Percentiles rank a stretch among this genome's conserved stretches.
phyloP scores from a whole-genome alignment of 352 stramenopile species.

The Phytopythium kandeliae region DNA sequence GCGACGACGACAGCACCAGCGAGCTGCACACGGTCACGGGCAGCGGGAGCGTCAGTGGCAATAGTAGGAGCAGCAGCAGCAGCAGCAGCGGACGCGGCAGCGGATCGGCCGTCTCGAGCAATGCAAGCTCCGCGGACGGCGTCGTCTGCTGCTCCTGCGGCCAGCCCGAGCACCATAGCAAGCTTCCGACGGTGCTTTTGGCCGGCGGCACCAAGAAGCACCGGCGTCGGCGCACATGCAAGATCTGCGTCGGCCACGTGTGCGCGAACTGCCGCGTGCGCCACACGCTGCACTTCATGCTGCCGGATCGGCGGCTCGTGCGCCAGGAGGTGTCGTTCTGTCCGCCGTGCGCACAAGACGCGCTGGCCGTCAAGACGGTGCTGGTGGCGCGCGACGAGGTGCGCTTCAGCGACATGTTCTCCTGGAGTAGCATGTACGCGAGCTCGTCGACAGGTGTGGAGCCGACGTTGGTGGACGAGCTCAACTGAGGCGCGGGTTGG shows the following conservation, averaged over 20 bases:
- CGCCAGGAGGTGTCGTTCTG: conserved; percentile 23
- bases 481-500: conserved; percentile 24
- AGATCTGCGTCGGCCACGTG: conserved; percentile 36
- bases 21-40: conserved; percentile 7
- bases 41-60: conserved; percentile 9
- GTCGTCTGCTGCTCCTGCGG: conserved; percentile 2
- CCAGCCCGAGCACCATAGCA: conserved; percentile 13
- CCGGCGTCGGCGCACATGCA: conserved; percentile 18
- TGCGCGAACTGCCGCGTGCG: conserved; percentile 39
- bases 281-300: conserved; percentile 28
- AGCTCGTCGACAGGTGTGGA: conserved; percentile 17
- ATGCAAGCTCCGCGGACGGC: neutral
- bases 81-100: conserved; percentile 10
- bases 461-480: conserved; percentile 16
- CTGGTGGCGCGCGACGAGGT: conserved; percentile 24
- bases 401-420: conserved; percentile 15
- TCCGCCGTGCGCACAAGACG: conserved; percentile 11
- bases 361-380: conserved; percentile 15
- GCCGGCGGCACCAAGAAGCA: conserved; percentile 6
- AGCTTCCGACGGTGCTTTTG: conserved; percentile 8
- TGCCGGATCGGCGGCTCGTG: conserved; percentile 20
- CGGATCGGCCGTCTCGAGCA: neutral
- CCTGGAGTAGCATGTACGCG: conserved; percentile 23
- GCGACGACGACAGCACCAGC: neutral
- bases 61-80: conserved; percentile 5